phyloP scores from a whole-genome alignment of 331 rosid species.

The Erythrophleum ivorense region DNA sequence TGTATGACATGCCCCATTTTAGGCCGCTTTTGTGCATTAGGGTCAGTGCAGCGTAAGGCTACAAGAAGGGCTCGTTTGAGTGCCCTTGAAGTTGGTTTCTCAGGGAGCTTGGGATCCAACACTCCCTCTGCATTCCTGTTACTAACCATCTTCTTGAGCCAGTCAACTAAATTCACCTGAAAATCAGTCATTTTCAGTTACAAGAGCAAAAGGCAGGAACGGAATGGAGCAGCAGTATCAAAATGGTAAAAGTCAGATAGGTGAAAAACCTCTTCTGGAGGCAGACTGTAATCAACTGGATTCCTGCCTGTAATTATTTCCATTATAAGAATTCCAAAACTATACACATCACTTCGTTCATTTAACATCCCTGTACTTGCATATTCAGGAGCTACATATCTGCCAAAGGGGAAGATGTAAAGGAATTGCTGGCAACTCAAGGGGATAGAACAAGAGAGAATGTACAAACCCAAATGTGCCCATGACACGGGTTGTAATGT shows the following conservation, averaged over 20 bases:
- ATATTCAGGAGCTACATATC: constrained; percentile 74
- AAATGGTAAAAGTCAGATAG: constrained; percentile 10
- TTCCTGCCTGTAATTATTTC: constrained; percentile 66
- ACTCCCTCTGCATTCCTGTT: constrained; percentile 59
- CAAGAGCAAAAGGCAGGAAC: constrained; percentile 6
- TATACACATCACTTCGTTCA: constrained; percentile 65
- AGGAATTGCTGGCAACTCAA: not conserved
- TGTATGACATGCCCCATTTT: constrained; percentile 72
- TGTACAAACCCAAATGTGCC: constrained; percentile 68
- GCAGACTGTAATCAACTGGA: constrained; percentile 65
- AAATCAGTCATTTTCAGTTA: constrained; percentile 18
- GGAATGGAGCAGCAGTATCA: not conserved
- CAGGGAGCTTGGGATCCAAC: constrained; percentile 63
- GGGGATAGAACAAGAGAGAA: not conserved
- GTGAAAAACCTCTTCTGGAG: constrained; percentile 59
- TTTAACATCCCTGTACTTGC: constrained; percentile 74
- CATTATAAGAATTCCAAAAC: constrained; percentile 72
- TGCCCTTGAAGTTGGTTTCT: constrained; percentile 61
- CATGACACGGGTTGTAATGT: constrained; percentile 71
- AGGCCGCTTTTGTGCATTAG: constrained; percentile 66
- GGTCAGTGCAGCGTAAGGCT: constrained; percentile 65
- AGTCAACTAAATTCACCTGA: constrained; percentile 69
- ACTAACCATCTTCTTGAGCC: constrained; percentile 70
- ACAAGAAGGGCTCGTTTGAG: constrained; percentile 68
- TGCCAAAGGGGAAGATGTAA: constrained; percentile 32